These are phyloP conservation scores for Agastache rugosa DNA, from an alignment of 257 asterid genomes.

Conservation along the genomic window DNA sequence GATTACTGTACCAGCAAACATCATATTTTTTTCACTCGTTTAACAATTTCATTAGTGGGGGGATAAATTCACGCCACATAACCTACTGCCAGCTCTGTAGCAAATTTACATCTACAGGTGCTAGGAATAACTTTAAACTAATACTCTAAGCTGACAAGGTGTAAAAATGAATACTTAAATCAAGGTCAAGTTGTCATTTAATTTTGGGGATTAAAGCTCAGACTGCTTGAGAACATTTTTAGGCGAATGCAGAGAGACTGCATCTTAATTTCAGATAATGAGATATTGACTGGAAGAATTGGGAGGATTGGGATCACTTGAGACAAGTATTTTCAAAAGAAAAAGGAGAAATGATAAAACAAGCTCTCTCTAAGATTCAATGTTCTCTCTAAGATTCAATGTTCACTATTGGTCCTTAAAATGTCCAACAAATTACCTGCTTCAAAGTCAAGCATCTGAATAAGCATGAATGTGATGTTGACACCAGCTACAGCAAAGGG, in stretches of 20 bases:
- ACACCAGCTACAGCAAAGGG: slow-evolving; percentile 99
- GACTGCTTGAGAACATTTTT: slow-evolving; percentile 15
- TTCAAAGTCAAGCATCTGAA: slow-evolving; percentile 99
- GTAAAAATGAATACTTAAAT: not conserved
- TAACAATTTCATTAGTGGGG: not conserved
- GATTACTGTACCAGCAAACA: slow-evolving; percentile 33
- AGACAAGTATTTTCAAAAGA: not conserved
- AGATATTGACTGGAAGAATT: not conserved
- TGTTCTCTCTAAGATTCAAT: slow-evolving; percentile 8
- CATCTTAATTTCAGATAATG: slow-evolving; percentile 15
- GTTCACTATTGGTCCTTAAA: slow-evolving; percentile 25
- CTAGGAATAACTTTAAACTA: not conserved
- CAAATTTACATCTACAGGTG: not conserved
- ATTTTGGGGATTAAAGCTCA: not conserved
- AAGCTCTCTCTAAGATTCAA: slow-evolving; percentile 10
- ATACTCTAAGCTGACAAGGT: slow-evolving; percentile 9
- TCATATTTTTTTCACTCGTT: not conserved
- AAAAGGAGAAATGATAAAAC: slow-evolving; percentile 10
- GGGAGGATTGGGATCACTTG: slow-evolving; percentile 28
- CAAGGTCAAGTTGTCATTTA: slow-evolving; percentile 22
- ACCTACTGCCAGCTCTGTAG: slow-evolving; percentile 1
- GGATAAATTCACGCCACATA: slow-evolving; percentile 21
- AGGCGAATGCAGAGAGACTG: slow-evolving; percentile 16
- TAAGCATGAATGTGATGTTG: slow-evolving; percentile 96
- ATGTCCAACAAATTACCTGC: slow-evolving; percentile 61